phyloP scores from a whole-genome alignment of 352 stramenopile genomes.

The Globisporangium cystogenes region DNA sequence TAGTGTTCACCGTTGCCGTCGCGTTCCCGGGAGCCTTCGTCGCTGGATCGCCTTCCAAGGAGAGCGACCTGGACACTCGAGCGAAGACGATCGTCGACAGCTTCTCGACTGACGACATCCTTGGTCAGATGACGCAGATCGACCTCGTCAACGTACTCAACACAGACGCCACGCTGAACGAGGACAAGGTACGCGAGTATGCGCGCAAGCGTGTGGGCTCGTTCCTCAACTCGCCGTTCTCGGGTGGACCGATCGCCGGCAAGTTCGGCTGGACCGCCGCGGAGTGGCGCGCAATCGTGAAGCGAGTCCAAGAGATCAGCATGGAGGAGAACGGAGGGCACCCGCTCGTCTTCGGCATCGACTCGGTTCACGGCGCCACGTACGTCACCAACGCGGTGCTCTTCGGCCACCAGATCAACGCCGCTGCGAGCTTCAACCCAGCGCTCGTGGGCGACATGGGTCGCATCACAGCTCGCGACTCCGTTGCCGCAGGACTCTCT shows the following conservation, averaged over 20 bases:
- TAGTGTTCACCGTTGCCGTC: too few species aligned
- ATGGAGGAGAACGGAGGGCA: constrained; percentile 46
- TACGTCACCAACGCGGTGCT: constrained; percentile 78
- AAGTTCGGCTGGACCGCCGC: constrained; percentile 32
- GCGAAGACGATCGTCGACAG: background rate
- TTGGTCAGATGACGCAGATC: constrained; percentile 85
- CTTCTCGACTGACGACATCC: constrained; percentile 51
- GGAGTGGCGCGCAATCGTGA: constrained; percentile 70
- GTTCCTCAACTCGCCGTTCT: constrained; percentile 80
- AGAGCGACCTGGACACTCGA: too few species aligned
- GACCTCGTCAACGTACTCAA: constrained; percentile 59
- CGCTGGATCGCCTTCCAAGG: too few species aligned
- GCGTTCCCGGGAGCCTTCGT: too few species aligned
- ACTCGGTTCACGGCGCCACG: constrained; percentile 88
- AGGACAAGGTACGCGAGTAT: constrained; percentile 39
- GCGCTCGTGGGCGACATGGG: constrained; percentile 66
- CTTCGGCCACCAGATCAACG: constrained; percentile 88
- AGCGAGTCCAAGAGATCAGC: constrained; percentile 76
- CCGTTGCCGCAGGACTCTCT: constrained; percentile 73
- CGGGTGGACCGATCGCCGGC: constrained; percentile 19
- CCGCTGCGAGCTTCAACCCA: constrained; percentile 85
- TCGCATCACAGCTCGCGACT: constrained; percentile 78
- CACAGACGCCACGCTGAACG: constrained; percentile 30
- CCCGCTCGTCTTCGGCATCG: constrained; percentile 84
- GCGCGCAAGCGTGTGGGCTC: constrained; percentile 66